Evolutionary conservation across 257 asterid genomes (phyloP), one percentile per base, ranked within the genome.

Genomic region (Mitragyna speciosa): DNA sequence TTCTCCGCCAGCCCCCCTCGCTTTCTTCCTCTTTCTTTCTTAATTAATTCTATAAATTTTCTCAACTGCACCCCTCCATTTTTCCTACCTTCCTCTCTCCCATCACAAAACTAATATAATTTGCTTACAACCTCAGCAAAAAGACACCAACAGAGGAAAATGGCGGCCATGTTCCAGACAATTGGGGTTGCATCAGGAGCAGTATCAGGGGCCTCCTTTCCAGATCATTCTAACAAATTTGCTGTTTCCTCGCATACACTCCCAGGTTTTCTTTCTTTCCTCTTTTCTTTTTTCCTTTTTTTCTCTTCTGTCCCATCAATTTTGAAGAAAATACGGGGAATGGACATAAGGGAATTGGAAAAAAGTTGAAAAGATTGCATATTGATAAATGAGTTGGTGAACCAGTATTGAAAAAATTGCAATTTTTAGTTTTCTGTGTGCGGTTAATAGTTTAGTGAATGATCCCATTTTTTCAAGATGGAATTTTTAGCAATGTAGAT

Each of bases 91-190:
- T 66, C 70, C 51, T 20, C 20, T 4, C 39, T 76, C 4, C 19
- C 14, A 31, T 64, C 45, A 26, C n/a, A 26, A 45, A 30, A 45
- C 5, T 48, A n/a, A 10, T 20, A 59, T 59, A 22, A n/a, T 54
- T 73, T 48, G 43, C 61, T 6, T 20, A 26, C 47, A 36, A 6
- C 12, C 43, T 5, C 72, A 1, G 20, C 61, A 36, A 56, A 31
- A 22, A 7, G 26, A 56, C 61, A 61, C 43, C 10, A 52, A 36
- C 7, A 26, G 41, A 2, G n/a, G 63, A 45, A 24, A 80, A 90
- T 90, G 94, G 92, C 91, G 68, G 85, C 88, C 59, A 85, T 88
- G 83, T 78, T 87, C 86, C 93, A 85, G 65, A 80, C 91, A 15
- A 72, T 84, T 75, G 91, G 91, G 65, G 89, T 85, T 66, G 85